Percentiles rank a stretch among this genome's conserved stretches.
phyloP scores from a whole-genome alignment of 495 filamentous ascomycete species.

The Lasiosphaeria ovina region DNA sequence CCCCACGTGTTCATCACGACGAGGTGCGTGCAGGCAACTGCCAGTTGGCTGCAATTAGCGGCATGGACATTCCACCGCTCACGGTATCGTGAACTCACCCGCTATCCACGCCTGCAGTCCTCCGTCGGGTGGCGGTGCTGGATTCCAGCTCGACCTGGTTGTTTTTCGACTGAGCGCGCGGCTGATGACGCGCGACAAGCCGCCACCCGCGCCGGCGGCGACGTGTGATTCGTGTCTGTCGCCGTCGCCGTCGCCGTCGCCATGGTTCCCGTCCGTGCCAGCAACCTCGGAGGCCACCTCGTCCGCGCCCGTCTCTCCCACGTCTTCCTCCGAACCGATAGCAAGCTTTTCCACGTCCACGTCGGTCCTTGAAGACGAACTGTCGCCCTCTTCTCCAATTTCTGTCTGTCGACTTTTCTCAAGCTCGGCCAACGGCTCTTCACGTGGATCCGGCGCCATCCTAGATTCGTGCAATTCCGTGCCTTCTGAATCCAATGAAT shows the following conservation, averaged over 20 bases:
- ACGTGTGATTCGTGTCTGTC: background rate
- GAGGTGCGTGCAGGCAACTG: slow-evolving; percentile 45
- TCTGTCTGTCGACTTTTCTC: too few species aligned
- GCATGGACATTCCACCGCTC: background rate
- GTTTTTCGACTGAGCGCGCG: slow-evolving; percentile 38
- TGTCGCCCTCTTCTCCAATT: too few species aligned
- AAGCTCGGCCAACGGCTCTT: too few species aligned
- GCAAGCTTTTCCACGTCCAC: background rate
- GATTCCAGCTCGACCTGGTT: slow-evolving; percentile 40
- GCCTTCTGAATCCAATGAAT: too few species aligned
- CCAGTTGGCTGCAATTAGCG: background rate
- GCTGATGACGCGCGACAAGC: slow-evolving; percentile 27
- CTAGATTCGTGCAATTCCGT: too few species aligned
- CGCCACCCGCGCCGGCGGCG: slow-evolving; percentile 3
- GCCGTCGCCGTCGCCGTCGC: slow-evolving; percentile 2
- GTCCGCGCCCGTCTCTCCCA: background rate
- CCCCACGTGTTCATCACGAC: slow-evolving; percentile 50
- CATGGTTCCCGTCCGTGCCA: background rate
- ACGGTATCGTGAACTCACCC: slow-evolving; percentile 25
- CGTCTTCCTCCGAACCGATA: background rate
- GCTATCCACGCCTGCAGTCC: slow-evolving; percentile 49
- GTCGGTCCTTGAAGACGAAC: too few species aligned
- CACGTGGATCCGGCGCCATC: too few species aligned
- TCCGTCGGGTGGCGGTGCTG: slow-evolving; percentile 54
- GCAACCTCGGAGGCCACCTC: background rate